phyloP scores from a whole-genome alignment of 371 early-diverging fungal genomes.

The Fennellomyces sp. region DNA sequence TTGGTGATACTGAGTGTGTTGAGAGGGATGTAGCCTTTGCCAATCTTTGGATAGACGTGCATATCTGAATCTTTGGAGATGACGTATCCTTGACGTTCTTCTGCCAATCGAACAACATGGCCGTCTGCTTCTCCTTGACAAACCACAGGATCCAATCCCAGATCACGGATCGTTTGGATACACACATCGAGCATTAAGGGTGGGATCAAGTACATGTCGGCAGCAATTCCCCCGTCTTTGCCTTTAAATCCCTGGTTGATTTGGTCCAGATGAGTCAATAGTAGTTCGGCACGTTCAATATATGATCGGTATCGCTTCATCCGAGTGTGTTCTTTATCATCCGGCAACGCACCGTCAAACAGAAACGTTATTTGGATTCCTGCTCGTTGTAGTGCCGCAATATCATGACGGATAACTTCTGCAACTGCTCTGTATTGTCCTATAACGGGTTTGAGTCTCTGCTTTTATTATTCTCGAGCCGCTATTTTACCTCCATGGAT shows the following conservation, averaged over 20 bases:
- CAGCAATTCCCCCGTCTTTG: constrained; percentile 12
- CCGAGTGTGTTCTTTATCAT: constrained; percentile 54
- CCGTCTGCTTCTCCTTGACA: constrained; percentile 62
- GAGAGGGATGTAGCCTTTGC: constrained; percentile 59
- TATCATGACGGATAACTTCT: constrained; percentile 28
- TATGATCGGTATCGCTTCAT: constrained; percentile 52
- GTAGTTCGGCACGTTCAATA: constrained; percentile 32
- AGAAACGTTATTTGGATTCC: constrained; percentile 48
- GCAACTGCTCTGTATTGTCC: constrained; percentile 49
- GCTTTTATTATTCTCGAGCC: too few relatives aligned
- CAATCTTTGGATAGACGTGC: constrained; percentile 52
- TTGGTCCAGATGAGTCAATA: constrained; percentile 20
- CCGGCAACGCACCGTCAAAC: constrained; percentile 62
- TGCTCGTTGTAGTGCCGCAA: constrained; percentile 27
- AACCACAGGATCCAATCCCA: constrained; percentile 29
- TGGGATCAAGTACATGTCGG: constrained; percentile 55
- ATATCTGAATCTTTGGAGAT: constrained; percentile 66
- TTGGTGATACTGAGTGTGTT: constrained; percentile 33
- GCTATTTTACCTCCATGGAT: constrained; percentile 54
- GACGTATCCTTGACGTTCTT: constrained; percentile 46
- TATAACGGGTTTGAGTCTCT: too few relatives aligned
- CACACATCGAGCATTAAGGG: constrained; percentile 57
- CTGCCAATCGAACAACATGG: constrained; percentile 45
- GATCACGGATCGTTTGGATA: constrained; percentile 42
- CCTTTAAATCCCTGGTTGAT: constrained; percentile 26